phyloP scores from a whole-genome alignment of 805 yeast species.

The Lipomyces oligophaga region DNA sequence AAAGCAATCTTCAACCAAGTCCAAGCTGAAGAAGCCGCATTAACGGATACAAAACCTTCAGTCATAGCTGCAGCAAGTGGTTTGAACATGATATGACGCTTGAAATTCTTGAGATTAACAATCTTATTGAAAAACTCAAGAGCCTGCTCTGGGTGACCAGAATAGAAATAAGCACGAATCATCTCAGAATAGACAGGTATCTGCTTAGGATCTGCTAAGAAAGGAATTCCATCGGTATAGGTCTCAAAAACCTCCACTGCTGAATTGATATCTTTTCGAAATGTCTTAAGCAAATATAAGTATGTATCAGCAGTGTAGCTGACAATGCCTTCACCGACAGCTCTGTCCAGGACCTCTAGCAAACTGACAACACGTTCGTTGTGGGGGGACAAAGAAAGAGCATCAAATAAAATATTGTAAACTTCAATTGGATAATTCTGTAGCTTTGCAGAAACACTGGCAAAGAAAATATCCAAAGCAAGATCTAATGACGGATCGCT shows the following conservation, averaged over 20 bases:
- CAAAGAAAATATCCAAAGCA: conserved; percentile 36
- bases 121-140: conserved; percentile 32
- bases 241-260: conserved; percentile 29
- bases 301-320: conserved; percentile 25
- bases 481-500: conserved; percentile 27
- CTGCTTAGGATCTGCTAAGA: conserved; percentile 12
- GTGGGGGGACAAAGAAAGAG: conserved; percentile 4
- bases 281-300: conserved; percentile 28
- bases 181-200: conserved; percentile 31
- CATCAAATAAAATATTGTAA: conserved; percentile 28
- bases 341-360: conserved; percentile 5
- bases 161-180: conserved; percentile 32
- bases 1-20: conserved; percentile 32
- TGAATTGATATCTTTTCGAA: conserved; percentile 28
- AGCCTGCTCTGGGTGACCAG: conserved; percentile 31
- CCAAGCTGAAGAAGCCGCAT: conserved; percentile 31
- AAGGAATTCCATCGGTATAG: conserved; percentile 21
- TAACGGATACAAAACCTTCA: conserved; percentile 30
- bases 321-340: conserved; percentile 7
- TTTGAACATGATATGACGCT: conserved; percentile 8
- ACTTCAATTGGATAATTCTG: conserved; percentile 28
- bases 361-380: not conserved
- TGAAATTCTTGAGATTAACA: conserved; percentile 16
- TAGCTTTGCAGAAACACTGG: conserved; percentile 29
- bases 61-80: conserved; percentile 27